Percentiles rank a stretch among this genome's conserved stretches.
phyloP scores from a whole-genome alignment of 139 green algal species.

The Picochlorum sp. region DNA sequence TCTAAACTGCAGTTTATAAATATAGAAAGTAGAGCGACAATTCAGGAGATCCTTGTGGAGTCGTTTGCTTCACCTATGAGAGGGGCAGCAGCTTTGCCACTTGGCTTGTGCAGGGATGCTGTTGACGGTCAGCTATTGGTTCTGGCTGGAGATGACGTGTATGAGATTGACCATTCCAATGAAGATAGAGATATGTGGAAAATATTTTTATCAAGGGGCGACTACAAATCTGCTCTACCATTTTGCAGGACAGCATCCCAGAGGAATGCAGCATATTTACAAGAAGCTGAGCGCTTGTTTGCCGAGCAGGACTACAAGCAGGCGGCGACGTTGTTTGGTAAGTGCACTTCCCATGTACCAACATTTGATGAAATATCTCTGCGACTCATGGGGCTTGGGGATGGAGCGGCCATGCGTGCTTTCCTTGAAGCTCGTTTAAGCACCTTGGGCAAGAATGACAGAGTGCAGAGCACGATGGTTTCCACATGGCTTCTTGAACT shows the following conservation, averaged over 20 bases:
- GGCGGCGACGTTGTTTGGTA: constrained; percentile 48
- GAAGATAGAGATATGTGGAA: constrained; percentile 78
- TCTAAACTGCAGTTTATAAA: constrained; percentile 54
- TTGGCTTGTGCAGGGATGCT: constrained; percentile 18
- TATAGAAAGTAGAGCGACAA: constrained; percentile 38
- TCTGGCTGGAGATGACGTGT: constrained; percentile 29
- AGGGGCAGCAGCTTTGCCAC: constrained; percentile 17
- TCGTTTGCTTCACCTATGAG: constrained; percentile 19
- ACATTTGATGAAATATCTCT: constrained; percentile 84
- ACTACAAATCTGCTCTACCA: constrained; percentile 38
- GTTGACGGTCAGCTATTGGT: constrained; percentile 14
- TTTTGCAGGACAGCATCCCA: constrained; percentile 36
- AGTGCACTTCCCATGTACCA: constrained; percentile 35
- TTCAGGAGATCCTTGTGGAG: constrained; percentile 54
- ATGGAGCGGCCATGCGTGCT: constrained; percentile 38
- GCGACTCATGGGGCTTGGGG: constrained; percentile 53
- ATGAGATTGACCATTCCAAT: constrained; percentile 36
- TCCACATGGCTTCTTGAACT: constrained; percentile 89
- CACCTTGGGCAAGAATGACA: constrained; percentile 42
- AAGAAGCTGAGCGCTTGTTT: constrained; percentile 40
- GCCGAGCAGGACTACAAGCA: constrained; percentile 32
- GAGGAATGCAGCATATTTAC: constrained; percentile 52
- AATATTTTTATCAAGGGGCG: constrained; percentile 54
- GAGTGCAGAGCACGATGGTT: constrained; percentile 77
- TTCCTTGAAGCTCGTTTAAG: constrained; percentile 49